Conservation (phyloP, 805 yeast species). For the Cyberlindnera euphorbiiphila region DNA sequence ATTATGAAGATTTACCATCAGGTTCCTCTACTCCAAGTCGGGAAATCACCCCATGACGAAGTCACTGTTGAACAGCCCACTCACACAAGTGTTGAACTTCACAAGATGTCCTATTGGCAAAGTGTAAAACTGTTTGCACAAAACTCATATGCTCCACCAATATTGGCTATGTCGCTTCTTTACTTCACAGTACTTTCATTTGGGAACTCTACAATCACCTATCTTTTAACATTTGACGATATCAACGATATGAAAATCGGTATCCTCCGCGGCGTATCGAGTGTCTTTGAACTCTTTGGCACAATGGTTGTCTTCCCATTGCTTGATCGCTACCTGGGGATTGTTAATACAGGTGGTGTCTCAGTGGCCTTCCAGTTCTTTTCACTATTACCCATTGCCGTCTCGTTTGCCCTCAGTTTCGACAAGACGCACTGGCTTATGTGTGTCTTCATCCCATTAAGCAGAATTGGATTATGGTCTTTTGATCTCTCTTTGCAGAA, state of each 20-base stretch:
- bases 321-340: constrained; percentile 24
- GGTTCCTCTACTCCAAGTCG: constrained; percentile 27
- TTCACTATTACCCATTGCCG: constrained; percentile 27
- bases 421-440: constrained; percentile 21
- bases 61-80: not conserved
- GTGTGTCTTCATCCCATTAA: constrained; percentile 27
- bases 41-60: not conserved
- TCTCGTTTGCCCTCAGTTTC: constrained; percentile 15
- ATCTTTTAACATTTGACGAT: constrained; percentile 30
- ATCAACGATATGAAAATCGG: constrained; percentile 31
- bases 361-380: constrained; percentile 31
- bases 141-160: constrained; percentile 29
- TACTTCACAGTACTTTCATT: constrained; percentile 38
- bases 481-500: constrained; percentile 35
- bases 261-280: constrained; percentile 31
- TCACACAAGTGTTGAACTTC: not conserved
- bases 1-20: constrained; percentile 32
- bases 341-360: constrained; percentile 30
- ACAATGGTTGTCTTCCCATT: constrained; percentile 33
- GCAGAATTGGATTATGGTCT: constrained; percentile 40
- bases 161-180: constrained; percentile 29
- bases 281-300: constrained; percentile 31
- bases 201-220: constrained; percentile 36
- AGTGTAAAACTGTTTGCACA: constrained; percentile 21
- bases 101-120: constrained; percentile 13